phyloP scores from a whole-genome alignment of 2,329 filamentous ascomycete species.

The Teratosphaeria zuluensis region DNA sequence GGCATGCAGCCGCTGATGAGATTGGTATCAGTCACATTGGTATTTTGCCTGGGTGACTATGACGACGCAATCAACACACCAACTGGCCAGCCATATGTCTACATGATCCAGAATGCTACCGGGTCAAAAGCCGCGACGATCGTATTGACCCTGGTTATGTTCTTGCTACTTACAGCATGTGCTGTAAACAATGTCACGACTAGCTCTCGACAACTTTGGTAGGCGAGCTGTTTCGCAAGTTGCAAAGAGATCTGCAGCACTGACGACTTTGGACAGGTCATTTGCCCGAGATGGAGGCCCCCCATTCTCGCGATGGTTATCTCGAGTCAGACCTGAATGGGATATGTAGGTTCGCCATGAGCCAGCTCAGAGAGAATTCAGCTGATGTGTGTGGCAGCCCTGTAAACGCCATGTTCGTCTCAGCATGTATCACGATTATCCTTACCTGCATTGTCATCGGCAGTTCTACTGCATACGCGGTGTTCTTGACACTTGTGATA shows the following conservation, averaged over 20 bases:
- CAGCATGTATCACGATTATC: slow-evolving; percentile 13
- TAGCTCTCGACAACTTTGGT: slow-evolving; percentile 1
- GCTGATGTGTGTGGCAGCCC: slow-evolving; percentile 9
- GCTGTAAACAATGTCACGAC: slow-evolving; percentile 2
- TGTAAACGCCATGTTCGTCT: slow-evolving; percentile 15
- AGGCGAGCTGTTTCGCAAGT: background rate
- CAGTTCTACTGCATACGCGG: slow-evolving; percentile 31
- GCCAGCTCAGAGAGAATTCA: background rate
- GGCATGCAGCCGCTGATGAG: background rate
- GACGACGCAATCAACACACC: background rate
- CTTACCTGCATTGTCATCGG: slow-evolving; percentile 28
- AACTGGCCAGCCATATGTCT: slow-evolving; percentile 2
- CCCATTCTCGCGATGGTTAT: slow-evolving; percentile 11
- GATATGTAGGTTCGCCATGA: background rate
- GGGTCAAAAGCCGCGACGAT: slow-evolving; percentile 7
- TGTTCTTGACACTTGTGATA: slow-evolving; percentile 31
- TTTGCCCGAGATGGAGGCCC: slow-evolving; percentile 28
- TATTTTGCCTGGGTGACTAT: slow-evolving; percentile 2
- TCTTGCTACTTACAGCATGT: slow-evolving; percentile 4
- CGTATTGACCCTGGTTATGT: slow-evolving; percentile 7
- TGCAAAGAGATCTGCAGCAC: background rate
- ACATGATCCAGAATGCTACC: slow-evolving; percentile 2
- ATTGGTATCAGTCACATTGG: slow-evolving; percentile 1
- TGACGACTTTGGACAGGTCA: slow-evolving; percentile 9
- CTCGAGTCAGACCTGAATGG: slow-evolving; percentile 10